phyloP scores from a whole-genome alignment of 2,329 filamentous ascomycete genomes.

The Amauroascus niger region DNA sequence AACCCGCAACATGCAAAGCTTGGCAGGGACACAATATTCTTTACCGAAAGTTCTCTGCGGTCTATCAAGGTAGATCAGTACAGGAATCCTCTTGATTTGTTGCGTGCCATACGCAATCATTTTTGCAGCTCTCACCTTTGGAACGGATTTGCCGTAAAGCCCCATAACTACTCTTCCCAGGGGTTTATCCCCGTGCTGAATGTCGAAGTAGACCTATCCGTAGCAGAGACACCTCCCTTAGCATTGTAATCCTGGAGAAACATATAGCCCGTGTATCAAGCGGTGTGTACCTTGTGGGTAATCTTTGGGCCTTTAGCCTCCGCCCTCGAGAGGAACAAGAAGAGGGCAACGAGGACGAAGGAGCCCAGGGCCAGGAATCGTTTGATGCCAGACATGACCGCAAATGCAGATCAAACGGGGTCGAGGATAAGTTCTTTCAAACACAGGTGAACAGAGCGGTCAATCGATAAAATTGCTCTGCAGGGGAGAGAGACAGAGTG shows the following conservation, averaged over 20 bases:
- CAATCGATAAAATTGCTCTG: background rate
- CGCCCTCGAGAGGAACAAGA: slow-evolving; percentile 65
- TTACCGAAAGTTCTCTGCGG: slow-evolving; percentile 56
- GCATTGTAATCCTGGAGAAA: background rate
- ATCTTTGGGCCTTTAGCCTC: slow-evolving; percentile 88
- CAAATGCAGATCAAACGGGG: background rate
- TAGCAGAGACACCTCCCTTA: background rate
- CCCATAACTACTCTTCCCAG: slow-evolving; percentile 54
- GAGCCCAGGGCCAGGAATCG: slow-evolving; percentile 61
- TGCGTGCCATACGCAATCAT: background rate
- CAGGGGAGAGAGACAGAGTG: too few species aligned
- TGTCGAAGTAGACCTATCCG: slow-evolving; percentile 55
- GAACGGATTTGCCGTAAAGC: slow-evolving; percentile 58
- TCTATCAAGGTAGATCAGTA: slow-evolving; percentile 33
- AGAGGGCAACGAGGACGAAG: slow-evolving; percentile 65
- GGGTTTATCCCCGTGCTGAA: slow-evolving; percentile 52
- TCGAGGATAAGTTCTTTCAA: background rate
- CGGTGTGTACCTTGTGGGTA: slow-evolving; percentile 66
- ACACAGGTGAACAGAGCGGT: background rate
- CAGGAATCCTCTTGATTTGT: background rate
- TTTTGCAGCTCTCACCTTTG: slow-evolving; percentile 47
- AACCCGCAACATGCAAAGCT: background rate
- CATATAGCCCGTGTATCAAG: too few species aligned
- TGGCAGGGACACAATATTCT: slow-evolving; percentile 9
- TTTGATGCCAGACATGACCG: slow-evolving; percentile 62